Conservation (phyloP, 371 early-diverging fungal species). For the Choanephora cucurbitarum region DNA sequence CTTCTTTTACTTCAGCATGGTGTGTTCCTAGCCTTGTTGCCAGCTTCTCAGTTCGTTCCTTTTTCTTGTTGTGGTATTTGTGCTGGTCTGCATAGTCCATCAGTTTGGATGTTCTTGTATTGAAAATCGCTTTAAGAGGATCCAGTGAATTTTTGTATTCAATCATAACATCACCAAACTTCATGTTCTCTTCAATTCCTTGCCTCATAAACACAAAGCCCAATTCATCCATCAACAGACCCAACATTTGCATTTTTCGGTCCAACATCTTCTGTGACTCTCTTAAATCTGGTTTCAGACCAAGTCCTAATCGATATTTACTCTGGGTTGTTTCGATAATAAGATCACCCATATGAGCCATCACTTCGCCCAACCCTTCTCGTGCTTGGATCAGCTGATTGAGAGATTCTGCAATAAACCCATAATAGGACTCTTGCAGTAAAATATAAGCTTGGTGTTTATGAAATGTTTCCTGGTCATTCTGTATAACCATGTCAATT, state of each 20-base stretch:
- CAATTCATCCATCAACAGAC: slow-evolving; percentile 59
- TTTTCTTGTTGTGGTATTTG: slow-evolving; percentile 51
- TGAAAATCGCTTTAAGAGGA: slow-evolving; percentile 57
- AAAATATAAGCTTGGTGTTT: slow-evolving; percentile 59
- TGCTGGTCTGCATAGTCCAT: slow-evolving; percentile 59
- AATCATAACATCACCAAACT: slow-evolving; percentile 59
- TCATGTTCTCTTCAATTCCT: slow-evolving; percentile 56
- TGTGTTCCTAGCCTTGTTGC: slow-evolving; percentile 50
- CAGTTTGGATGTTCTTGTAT: slow-evolving; percentile 54
- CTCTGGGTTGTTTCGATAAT: slow-evolving; percentile 63
- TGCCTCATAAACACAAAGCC: slow-evolving; percentile 56
- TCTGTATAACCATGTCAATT: too few relatives aligned
- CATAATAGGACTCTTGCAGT: slow-evolving; percentile 57
- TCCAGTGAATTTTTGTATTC: slow-evolving; percentile 61
- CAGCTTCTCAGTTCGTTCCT: slow-evolving; percentile 47
- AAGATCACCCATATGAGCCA: slow-evolving; percentile 58
- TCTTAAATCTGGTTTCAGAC: slow-evolving; percentile 44
- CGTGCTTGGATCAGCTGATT: slow-evolving; percentile 48
- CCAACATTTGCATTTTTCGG: slow-evolving; percentile 61
- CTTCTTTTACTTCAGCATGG: slow-evolving; percentile 46
- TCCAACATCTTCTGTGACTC: slow-evolving; percentile 56
- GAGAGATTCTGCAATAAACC: slow-evolving; percentile 49
- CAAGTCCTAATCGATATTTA: slow-evolving; percentile 60
- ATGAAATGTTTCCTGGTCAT: slow-evolving; percentile 62
- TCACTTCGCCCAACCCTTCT: slow-evolving; percentile 51